phyloP scores from a whole-genome alignment of 2,329 filamentous ascomycete genomes.

The Alternaria gansuensis region DNA sequence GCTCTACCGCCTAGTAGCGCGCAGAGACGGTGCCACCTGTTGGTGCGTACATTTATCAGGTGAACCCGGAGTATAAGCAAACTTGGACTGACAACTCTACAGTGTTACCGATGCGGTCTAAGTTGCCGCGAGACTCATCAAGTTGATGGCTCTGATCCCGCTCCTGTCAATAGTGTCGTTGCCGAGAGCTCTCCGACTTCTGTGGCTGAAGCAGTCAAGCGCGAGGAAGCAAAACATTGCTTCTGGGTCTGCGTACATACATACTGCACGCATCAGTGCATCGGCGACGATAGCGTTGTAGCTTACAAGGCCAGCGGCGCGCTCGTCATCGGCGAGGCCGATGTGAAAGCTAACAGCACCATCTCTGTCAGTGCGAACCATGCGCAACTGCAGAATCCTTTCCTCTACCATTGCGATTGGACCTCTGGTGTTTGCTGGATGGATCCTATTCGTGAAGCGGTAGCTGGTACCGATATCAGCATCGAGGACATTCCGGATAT shows the following conservation, averaged over 20 bases:
- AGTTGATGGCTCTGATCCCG: background rate
- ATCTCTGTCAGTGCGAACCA: conserved; percentile 5
- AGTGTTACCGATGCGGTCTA: conserved; percentile 6
- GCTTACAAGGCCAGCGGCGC: background rate
- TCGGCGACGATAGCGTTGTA: background rate
- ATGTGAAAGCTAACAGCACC: conserved; percentile 1
- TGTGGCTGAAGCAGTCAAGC: background rate
- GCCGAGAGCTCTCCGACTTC: background rate
- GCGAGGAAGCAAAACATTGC: background rate
- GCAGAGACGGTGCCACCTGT: background rate
- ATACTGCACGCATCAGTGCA: conserved; percentile 3
- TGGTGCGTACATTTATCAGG: background rate
- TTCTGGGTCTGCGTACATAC: conserved; percentile 8
- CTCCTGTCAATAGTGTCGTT: background rate
- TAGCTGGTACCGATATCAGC: background rate
- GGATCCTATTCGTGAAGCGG: background rate
- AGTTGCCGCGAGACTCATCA: background rate
- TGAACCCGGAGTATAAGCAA: background rate
- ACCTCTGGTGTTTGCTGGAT: conserved; percentile 1
- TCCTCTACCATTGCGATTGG: conserved; percentile 4
- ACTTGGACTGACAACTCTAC: background rate
- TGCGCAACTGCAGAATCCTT: conserved; percentile 2
- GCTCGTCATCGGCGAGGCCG: conserved; percentile 13
- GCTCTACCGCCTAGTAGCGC: background rate
- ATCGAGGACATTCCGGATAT: conserved; percentile 1